phyloP scores from a whole-genome alignment of 495 filamentous ascomycete species.

The Bombardia bombarda region DNA sequence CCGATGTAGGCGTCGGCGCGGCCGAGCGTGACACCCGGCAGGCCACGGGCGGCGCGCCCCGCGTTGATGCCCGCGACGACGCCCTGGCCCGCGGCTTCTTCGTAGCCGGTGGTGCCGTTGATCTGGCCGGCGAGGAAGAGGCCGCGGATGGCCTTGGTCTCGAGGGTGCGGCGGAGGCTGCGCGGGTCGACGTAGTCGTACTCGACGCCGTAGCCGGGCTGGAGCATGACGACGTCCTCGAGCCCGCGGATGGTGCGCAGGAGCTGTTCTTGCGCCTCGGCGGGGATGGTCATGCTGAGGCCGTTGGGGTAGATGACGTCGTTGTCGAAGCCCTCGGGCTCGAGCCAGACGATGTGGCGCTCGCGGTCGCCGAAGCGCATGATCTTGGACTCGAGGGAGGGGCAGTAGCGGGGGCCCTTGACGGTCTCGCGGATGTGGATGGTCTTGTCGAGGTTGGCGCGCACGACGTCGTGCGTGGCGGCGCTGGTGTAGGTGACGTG shows the following conservation, averaged over 20 bases:
- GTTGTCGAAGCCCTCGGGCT: slow-evolving; percentile 90
- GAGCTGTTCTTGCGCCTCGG: slow-evolving; percentile 73
- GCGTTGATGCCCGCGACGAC: slow-evolving; percentile 91
- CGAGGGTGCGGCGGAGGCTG: slow-evolving; percentile 73
- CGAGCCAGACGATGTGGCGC: slow-evolving; percentile 88
- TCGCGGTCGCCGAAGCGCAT: slow-evolving; percentile 74
- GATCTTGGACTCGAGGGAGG: slow-evolving; percentile 90
- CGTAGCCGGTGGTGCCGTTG: slow-evolving; percentile 96
- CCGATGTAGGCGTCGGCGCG: slow-evolving; percentile 92
- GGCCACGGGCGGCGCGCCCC: slow-evolving; percentile 63
- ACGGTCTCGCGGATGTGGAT: slow-evolving; percentile 96
- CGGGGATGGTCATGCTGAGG: slow-evolving; percentile 92
- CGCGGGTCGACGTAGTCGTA: slow-evolving; percentile 98
- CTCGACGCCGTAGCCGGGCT: slow-evolving; percentile 94
- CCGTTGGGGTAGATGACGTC: slow-evolving; percentile 94
- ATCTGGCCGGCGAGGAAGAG: slow-evolving; percentile 95
- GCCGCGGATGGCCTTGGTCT: slow-evolving; percentile 85
- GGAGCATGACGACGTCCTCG: slow-evolving; percentile 87
- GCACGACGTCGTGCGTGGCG: slow-evolving; percentile 73
- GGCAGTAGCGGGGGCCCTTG: slow-evolving; percentile 89
- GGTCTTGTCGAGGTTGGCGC: slow-evolving; percentile 80
- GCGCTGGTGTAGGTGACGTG: slow-evolving; percentile 80
- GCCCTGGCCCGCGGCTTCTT: slow-evolving; percentile 92
- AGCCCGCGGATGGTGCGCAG: slow-evolving; percentile 78
- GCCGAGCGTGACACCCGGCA: slow-evolving; percentile 57